Evolutionary conservation across 495 filamentous ascomycete species (phyloP).

Genomic region (Penicillium bialowiezense): DNA sequence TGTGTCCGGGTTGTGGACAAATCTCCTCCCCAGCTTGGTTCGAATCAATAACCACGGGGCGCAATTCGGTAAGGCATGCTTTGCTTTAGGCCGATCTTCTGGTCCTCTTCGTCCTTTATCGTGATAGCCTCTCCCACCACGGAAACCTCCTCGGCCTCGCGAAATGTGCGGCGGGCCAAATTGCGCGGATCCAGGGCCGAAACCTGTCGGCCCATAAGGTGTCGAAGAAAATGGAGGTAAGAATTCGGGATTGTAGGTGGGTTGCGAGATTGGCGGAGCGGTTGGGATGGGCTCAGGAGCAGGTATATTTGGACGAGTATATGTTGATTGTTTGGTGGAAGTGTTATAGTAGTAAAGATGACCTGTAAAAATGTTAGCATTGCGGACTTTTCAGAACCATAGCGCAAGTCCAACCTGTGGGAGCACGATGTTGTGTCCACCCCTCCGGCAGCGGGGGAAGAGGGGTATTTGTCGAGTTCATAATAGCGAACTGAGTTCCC

Average conservation of each 20-base stretch:
- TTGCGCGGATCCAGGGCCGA: constrained; percentile 13
- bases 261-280: constrained; percentile 14
- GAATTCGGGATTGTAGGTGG: constrained; percentile 32
- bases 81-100: constrained; percentile 76
- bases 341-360: constrained; percentile 88
- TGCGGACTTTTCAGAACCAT: constrained; percentile 12
- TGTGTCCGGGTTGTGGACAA: constrained; percentile 80
- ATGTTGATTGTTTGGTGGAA: constrained; percentile 84
- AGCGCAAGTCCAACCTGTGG: constrained; percentile 55
- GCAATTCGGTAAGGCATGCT: constrained; percentile 72
- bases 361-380: constrained; percentile 40
- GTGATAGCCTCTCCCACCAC: constrained; percentile 50
- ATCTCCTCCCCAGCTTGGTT: constrained; percentile 82
- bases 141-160: constrained; percentile 37
- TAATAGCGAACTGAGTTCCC: constrained; percentile 35
- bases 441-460: constrained; percentile 66
- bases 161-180: constrained; percentile 19
- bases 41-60: constrained; percentile 91
- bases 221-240: constrained; percentile 44
- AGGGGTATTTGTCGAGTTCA: constrained; percentile 43
- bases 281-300: constrained; percentile 28
- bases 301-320: constrained; percentile 60
- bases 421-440: constrained; percentile 92
- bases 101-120: constrained; percentile 58
- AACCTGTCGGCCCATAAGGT: constrained; percentile 36